A percentile compares a stretch with the other conserved stretches of the same genome.
Evolutionary conservation across 768 basidiomycete species (phyloP).

Genomic region (Leccinum truebloodii): DNA sequence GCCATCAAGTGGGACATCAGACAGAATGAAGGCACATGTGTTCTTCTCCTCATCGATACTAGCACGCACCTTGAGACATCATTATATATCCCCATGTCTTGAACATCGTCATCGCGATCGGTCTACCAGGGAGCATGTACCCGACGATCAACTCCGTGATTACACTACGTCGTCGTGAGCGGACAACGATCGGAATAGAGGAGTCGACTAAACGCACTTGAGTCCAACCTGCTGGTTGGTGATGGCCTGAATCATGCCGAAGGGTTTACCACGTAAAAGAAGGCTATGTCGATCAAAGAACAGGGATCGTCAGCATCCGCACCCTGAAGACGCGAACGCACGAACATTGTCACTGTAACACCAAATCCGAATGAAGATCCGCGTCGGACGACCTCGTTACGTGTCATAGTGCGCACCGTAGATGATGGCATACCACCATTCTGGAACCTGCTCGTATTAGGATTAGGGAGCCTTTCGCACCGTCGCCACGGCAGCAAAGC

Average conservation of each 20-base stretch:
- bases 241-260: slow-evolving; percentile 74
- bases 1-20: neutral
- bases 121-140: slow-evolving; percentile 54
- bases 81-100: slow-evolving; percentile 74
- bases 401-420: slow-evolving; percentile 20
- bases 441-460: slow-evolving; percentile 56
- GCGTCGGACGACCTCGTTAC: neutral
- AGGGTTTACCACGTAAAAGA: slow-evolving; percentile 69
- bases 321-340: slow-evolving; percentile 10
- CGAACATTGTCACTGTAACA: slow-evolving; percentile 45
- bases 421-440: slow-evolving; percentile 54
- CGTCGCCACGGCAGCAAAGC: no score
- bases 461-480: slow-evolving; percentile 9
- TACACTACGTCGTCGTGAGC: slow-evolving; percentile 37
- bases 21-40: no score
- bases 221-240: slow-evolving; percentile 77
- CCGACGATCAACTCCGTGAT: slow-evolving; percentile 76
- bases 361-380: neutral
- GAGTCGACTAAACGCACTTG: slow-evolving; percentile 29
- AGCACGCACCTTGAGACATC: slow-evolving; percentile 43
- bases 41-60: neutral
- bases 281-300: slow-evolving; percentile 25
- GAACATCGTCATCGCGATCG: slow-evolving; percentile 82
- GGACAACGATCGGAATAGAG: neutral
- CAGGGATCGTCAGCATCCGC: neutral